Conservation (phyloP, 805 yeast species). For the Groenewaldozyma salmanticensis region DNA sequence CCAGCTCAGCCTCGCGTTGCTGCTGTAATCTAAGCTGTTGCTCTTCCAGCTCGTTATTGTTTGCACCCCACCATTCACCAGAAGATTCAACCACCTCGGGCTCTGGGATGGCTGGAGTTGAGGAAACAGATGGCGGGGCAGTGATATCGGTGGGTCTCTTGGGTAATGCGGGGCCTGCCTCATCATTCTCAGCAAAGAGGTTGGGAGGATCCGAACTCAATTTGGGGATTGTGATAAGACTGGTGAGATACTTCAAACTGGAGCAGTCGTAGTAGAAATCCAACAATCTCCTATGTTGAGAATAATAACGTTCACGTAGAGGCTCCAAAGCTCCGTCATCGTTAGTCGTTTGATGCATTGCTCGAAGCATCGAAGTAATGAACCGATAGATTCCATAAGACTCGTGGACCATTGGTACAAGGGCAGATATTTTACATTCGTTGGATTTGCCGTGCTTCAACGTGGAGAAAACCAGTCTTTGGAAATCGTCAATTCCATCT, state of each 20-base stretch:
- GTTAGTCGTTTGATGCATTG: constrained; percentile 64
- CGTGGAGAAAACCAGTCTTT: constrained; percentile 64
- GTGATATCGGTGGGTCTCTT: constrained; percentile 27
- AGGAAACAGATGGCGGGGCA: constrained; percentile 19
- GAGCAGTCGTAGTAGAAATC: constrained; percentile 89
- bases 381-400: constrained; percentile 89
- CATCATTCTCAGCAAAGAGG: constrained; percentile 39
- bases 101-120: constrained; percentile 24
- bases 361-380: constrained; percentile 81
- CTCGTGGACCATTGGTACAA: constrained; percentile 86
- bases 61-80: constrained; percentile 34
- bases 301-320: constrained; percentile 56
- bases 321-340: constrained; percentile 71
- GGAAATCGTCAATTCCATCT: constrained; percentile 72
- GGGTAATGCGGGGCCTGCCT: constrained; percentile 31
- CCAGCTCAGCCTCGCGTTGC: constrained; percentile 54
- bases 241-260: constrained; percentile 67
- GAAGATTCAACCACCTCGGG: constrained; percentile 27
- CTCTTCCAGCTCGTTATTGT: constrained; percentile 35
- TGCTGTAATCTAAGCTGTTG: constrained; percentile 53
- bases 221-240: constrained; percentile 72
- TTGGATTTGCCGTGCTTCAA: constrained; percentile 46
- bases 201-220: constrained; percentile 52
- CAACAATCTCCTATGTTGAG: constrained; percentile 59
- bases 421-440: constrained; percentile 75